Evolutionary conservation across 371 early-diverging fungal species (phyloP), one percentile per base, ranked within the genome.

Genomic region (Lichtheimia ramosa): DNA sequence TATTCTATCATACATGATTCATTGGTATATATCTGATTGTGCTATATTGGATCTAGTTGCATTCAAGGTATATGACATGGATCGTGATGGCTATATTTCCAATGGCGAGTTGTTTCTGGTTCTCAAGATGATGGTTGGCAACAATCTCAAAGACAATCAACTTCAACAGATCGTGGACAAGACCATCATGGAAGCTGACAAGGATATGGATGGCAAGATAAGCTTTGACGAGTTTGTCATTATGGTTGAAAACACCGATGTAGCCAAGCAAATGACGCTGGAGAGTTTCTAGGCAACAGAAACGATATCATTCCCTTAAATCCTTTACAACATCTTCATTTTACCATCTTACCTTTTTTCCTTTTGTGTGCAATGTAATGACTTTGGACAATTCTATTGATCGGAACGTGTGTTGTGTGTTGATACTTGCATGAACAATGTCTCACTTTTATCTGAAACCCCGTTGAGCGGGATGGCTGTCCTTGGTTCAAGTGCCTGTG

Each of bases 151-250:
- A 56, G 96, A 96, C 56, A 85, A 88, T 34, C 98, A 97, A 74
- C 85, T 99, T 40, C 98, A 99, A 71, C 98, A 98, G 78, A 97
- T 99, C 66, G 99, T 99, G 3, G 99, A 99, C 82, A 98, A 98
- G 82, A 97, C 98, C 10, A 97, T 99, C 56, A 92, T 94, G 87
- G 96, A 97, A 71, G 98, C 97, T 13, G 99, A 99, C 76, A 84
- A 84, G 75, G 93, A 97, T 69, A 87, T 85, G 64, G 98, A 97
- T 68, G 97, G 97, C 57, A 89, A 90, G 66, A 91, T 99, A 48
- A 91, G 90, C 48, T 97, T 96, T 81, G 95, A 95, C 7, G 99
- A 99, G 77, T 99, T 98, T 71, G 80, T 86, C 56, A 78, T 85
- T 42, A 90, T 95, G 81, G 95, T 97, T 21, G 94, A 96, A 54